These are phyloP conservation scores for Iberis amara DNA, from an alignment of 441 rosid genomes.

Conservation along the genomic window DNA sequence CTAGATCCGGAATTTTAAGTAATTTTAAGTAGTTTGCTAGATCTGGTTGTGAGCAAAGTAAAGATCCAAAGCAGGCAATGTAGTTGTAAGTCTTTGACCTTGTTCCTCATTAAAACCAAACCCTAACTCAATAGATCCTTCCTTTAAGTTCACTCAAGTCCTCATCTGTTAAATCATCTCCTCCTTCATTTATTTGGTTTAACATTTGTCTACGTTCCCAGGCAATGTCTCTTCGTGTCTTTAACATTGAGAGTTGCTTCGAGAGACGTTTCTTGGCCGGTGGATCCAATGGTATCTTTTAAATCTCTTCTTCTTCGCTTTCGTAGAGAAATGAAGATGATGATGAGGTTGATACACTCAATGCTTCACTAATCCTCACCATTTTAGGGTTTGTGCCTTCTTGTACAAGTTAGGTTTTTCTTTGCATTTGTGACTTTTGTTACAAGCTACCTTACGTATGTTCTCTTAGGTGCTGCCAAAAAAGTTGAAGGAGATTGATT, in stretches of 20 bases:
- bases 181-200: slow-evolving; percentile 31
- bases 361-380: slow-evolving; percentile 27
- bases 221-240: slow-evolving; percentile 59
- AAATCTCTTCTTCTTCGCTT: slow-evolving; percentile 49
- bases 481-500: too few species aligned
- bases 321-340: slow-evolving; percentile 30
- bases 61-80: slow-evolving; percentile 90
- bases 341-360: slow-evolving; percentile 30
- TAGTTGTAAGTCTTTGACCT: slow-evolving; percentile 61
- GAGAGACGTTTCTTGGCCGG: slow-evolving; percentile 51
- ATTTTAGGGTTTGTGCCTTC: neutral
- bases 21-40: too few species aligned
- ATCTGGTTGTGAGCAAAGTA: too few species aligned
- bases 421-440: slow-evolving; percentile 8
- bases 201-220: slow-evolving; percentile 84
- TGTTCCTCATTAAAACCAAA: slow-evolving; percentile 82
- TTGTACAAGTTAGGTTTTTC: neutral
- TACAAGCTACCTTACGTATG: slow-evolving; percentile 14
- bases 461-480: too few species aligned
- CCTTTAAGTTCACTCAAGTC: slow-evolving; percentile 89
- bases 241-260: slow-evolving; percentile 79
- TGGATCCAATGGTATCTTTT: slow-evolving; percentile 49
- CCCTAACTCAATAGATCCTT: slow-evolving; percentile 90
- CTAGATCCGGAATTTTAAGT: too few species aligned
- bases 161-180: slow-evolving; percentile 60